Conservation (phyloP, 2,329 filamentous ascomycete genomes). For the Cercospora zeina region DNA sequence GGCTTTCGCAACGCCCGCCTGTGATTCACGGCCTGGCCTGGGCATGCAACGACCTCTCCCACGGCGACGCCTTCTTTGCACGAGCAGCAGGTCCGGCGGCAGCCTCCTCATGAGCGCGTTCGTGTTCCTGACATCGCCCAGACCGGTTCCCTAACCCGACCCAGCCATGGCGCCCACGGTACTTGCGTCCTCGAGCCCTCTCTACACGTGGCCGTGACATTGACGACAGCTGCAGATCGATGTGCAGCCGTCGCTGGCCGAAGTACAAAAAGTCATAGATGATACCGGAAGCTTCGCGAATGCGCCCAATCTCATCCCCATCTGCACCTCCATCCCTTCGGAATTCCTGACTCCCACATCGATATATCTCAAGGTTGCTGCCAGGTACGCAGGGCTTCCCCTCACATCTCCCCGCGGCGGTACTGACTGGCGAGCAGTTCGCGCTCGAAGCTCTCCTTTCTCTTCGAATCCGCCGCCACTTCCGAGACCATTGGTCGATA, state of each 20-base stretch:
- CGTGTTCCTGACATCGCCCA: conserved; percentile 39
- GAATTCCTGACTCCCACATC: conserved; percentile 93
- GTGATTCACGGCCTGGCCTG: background rate
- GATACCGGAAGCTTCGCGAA: conserved; percentile 54
- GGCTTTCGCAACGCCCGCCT: background rate
- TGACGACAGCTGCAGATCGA: conserved; percentile 40
- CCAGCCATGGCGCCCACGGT: conserved; percentile 22
- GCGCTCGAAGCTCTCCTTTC: conserved; percentile 78
- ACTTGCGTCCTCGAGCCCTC: conserved; percentile 6
- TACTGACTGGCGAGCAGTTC: conserved; percentile 44
- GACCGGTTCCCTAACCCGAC: conserved; percentile 34
- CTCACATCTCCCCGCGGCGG: background rate
- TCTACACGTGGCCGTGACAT: conserved; percentile 11
- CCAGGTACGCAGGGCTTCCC: conserved; percentile 57
- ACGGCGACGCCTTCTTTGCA: background rate
- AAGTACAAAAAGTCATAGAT: conserved; percentile 58
- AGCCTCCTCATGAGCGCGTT: conserved; percentile 27
- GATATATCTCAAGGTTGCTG: conserved; percentile 88
- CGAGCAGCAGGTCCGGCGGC: conserved; percentile 11
- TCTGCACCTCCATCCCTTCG: conserved; percentile 82
- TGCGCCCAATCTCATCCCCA: conserved; percentile 74
- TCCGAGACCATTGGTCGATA: conserved; percentile 93
- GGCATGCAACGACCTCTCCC: background rate
- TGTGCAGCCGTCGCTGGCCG: conserved; percentile 63
- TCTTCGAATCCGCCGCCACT: conserved; percentile 90